phyloP scores from a whole-genome alignment of 768 basidiomycete genomes.

The Termitomyces sp. region DNA sequence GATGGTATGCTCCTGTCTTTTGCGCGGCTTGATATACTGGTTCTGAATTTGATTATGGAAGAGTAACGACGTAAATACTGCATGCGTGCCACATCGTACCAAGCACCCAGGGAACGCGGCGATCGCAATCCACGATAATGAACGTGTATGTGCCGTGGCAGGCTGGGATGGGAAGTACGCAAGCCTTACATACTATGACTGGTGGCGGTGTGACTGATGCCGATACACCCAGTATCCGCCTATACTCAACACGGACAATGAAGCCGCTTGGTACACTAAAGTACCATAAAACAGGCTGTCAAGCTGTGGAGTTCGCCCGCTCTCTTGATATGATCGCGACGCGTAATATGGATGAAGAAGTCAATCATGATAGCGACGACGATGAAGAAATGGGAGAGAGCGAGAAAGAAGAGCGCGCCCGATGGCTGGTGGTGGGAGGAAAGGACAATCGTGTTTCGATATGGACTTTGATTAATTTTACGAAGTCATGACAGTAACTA shows the following conservation, averaged over 20 bases:
- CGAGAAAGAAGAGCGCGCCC: slow-evolving; percentile 40
- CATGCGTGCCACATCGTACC: slow-evolving; percentile 39
- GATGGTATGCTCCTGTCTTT: slow-evolving; percentile 26
- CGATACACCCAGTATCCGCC: slow-evolving; percentile 53
- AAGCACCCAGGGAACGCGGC: slow-evolving; percentile 79
- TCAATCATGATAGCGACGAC: slow-evolving; percentile 20
- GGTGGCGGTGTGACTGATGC: background rate
- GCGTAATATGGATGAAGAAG: slow-evolving; percentile 26
- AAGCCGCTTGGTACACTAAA: slow-evolving; percentile 81
- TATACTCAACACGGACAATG: slow-evolving; percentile 78
- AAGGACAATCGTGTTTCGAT: slow-evolving; percentile 71
- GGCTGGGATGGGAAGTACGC: slow-evolving; percentile 93
- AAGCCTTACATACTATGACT: background rate
- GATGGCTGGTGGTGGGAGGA: slow-evolving; percentile 64
- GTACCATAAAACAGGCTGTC: slow-evolving; percentile 79
- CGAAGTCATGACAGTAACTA: slow-evolving; percentile 23
- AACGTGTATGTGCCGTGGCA: slow-evolving; percentile 78
- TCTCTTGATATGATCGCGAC: slow-evolving; percentile 9
- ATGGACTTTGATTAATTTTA: slow-evolving; percentile 63
- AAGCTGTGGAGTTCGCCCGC: slow-evolving; percentile 69
- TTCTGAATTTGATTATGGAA: background rate
- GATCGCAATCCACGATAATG: slow-evolving; percentile 73
- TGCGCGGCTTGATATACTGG: background rate
- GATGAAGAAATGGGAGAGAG: slow-evolving; percentile 51
- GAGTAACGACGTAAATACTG: background rate